Base-by-base conservation (phyloP, 768 basidiomycete genomes). In the Suillus bovinus region DNA sequence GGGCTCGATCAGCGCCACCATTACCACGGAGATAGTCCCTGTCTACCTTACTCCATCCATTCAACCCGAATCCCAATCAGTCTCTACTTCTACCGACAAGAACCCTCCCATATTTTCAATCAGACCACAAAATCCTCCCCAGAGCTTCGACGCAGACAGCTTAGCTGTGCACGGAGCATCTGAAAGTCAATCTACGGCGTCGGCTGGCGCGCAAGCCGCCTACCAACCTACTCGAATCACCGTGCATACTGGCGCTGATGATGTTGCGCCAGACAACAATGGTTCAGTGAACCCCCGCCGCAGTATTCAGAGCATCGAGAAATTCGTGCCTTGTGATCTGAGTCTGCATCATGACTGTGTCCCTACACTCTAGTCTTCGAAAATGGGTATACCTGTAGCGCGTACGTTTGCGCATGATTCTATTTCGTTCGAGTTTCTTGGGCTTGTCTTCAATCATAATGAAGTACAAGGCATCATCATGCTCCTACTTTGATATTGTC, bases 211-310 rank as follows among this genome's bases (percentile, higher is more conserved):
- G 46, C 78, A 81, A 36, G 84, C 84, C 7, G 78, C 78, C 14
- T 78, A 83, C 65, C 78, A 72, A 44, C 60, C 81, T 4, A 75
- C 86, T n/a, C 82, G 86, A 56, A 86, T 84, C 69, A 79, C 91
- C 61, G 67, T 90, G 8, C 89, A 91, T 64, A 87, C 85, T 3
- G 91, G 90, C 70, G 81, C 81, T 9, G 88, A 89, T 59, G 88
- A 90, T 67, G 74, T 68, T 13, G 76, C 82, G 5, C 34, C 53
- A 22, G 77, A 77, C 60, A 80, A 76, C 29, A 75, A 82, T 16
- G 87, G 80, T 5, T 76, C 89, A n/a, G 80, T 90, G 90, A 92
- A 73, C 79, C 91, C 16, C 90, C 90, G 33, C 89, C 90, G 14
- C 85, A 85, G 70, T 92, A 92, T 68, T 80, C 80, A 29, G 86